Base-by-base conservation (phyloP, 2,329 filamentous ascomycete species). In the Penicillium brevicompactum region DNA sequence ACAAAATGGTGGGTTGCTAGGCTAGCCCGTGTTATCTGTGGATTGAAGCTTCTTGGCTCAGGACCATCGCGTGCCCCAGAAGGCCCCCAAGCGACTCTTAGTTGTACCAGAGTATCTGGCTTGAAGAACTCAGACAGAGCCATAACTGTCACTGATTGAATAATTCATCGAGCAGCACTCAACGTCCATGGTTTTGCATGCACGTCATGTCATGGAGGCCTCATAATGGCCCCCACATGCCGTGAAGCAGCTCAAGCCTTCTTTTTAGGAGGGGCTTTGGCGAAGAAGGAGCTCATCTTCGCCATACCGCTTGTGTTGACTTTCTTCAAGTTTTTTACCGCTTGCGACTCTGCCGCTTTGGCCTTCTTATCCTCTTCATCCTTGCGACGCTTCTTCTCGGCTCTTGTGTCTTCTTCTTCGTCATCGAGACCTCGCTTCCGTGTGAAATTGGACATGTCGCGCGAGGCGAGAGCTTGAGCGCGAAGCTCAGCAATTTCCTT, bases 221-320 rank as follows among this genome's bases (percentile, higher is more conserved):
- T 6, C 8, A 27, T 27, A 6, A 27, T 27, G 8, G 24, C 24
- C 8, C 24, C 14, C 9, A 7, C 37, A 3, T 14, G 16, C 6
- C 3, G 13, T 24, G 21, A 24, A 10, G 21, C 18, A 10, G 24
- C 13, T 67, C 65, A 73, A 34, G 69, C 54, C 50, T 73, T 73
- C 58, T 74, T 74, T 57, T 71, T 70, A 10, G 64, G 43, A 27
- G 71, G 63, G 27, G 72, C 69, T 76, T 93, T 95, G 57, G 86
- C 86, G 74, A 99, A 99, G 76, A 99, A 99, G 58, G 87, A 84
- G 70, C 90, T 96, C 84, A 99, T 84, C 80, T 97, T 99, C 82
- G 90, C 94, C 94, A 99, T 99, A 1, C 94, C 94, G 21, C 77
- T 85, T 0, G 89, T 92, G 75, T 97, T 90, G 46, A 92, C 93